Evolutionary conservation across 2,329 filamentous ascomycete species (phyloP).

Genomic region (Ceratocystiopsis brevicomis): DNA sequence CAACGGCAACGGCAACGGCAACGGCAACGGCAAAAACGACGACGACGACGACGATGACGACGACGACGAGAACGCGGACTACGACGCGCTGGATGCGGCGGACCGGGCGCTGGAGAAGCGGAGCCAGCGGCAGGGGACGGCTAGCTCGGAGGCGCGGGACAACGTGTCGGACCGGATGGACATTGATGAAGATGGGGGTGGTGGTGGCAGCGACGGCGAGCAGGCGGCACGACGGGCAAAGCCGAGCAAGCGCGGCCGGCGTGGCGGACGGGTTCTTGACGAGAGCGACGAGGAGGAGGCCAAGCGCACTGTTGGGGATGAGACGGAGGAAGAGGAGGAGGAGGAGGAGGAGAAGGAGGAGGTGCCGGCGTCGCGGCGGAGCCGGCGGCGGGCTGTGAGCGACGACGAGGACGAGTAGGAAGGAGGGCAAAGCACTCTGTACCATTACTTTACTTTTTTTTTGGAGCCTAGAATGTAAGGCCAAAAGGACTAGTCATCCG

Average conservation of each 20-base stretch:
- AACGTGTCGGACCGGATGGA: constrained; percentile 30
- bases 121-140: constrained; percentile 9
- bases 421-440: background rate
- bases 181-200: constrained; percentile 28
- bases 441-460: too few species aligned
- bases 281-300: constrained; percentile 16
- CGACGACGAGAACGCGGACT: background rate
- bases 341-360: constrained; percentile 2
- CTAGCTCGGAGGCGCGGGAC: constrained; percentile 15
- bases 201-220: constrained; percentile 1
- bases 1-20: constrained; percentile 12
- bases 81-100: constrained; percentile 11
- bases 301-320: background rate
- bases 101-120: constrained; percentile 19
- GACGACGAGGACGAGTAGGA: constrained; percentile 5
- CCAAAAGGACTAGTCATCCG: too few species aligned
- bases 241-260: constrained; percentile 4
- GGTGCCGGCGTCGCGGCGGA: constrained; percentile 2
- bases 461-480: too few species aligned
- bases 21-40: too few species aligned
- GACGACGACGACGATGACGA: constrained; percentile 23
- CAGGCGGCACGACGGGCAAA: constrained; percentile 8
- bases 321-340: background rate
- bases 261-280: constrained; percentile 8
- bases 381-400: constrained; percentile 4